phyloP scores from a whole-genome alignment of 2,329 filamentous ascomycete species.

The Claviceps monticola region DNA sequence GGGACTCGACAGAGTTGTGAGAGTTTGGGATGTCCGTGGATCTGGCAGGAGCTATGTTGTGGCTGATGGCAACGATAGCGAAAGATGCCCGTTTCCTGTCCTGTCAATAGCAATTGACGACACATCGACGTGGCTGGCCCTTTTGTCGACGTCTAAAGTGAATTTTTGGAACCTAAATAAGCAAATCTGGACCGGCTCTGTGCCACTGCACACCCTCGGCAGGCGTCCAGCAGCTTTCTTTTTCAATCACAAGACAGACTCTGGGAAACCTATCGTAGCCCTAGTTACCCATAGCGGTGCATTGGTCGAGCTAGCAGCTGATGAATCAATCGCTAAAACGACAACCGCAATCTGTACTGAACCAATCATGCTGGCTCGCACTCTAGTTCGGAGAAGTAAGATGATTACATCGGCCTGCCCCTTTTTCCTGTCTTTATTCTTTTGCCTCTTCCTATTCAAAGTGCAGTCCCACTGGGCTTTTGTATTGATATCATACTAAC shows the following conservation, averaged over 20 bases:
- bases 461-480: neutral
- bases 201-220: slow-evolving; percentile 34
- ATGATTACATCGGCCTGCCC: neutral
- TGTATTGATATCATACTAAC: neutral
- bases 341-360: slow-evolving; percentile 38
- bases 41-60: slow-evolving; percentile 28
- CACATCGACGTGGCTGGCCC: slow-evolving; percentile 49
- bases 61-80: slow-evolving; percentile 24
- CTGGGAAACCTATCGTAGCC: slow-evolving; percentile 34
- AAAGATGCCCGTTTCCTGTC: slow-evolving; percentile 41
- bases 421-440: neutral
- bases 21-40: slow-evolving; percentile 48
- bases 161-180: slow-evolving; percentile 49
- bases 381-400: slow-evolving; percentile 31
- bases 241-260: slow-evolving; percentile 34
- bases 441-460: neutral
- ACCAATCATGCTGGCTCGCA: slow-evolving; percentile 35
- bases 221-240: slow-evolving; percentile 50
- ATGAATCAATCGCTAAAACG: slow-evolving; percentile 24
- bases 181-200: slow-evolving; percentile 39
- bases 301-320: slow-evolving; percentile 38
- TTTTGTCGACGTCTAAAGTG: slow-evolving; percentile 41
- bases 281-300: slow-evolving; percentile 51
- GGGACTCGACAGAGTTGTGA: slow-evolving; percentile 54
- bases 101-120: slow-evolving; percentile 51